These are phyloP conservation scores for Emergomyces pasteurianus DNA, from an alignment of 2,329 filamentous ascomycete genomes.

Conservation along the genomic window DNA sequence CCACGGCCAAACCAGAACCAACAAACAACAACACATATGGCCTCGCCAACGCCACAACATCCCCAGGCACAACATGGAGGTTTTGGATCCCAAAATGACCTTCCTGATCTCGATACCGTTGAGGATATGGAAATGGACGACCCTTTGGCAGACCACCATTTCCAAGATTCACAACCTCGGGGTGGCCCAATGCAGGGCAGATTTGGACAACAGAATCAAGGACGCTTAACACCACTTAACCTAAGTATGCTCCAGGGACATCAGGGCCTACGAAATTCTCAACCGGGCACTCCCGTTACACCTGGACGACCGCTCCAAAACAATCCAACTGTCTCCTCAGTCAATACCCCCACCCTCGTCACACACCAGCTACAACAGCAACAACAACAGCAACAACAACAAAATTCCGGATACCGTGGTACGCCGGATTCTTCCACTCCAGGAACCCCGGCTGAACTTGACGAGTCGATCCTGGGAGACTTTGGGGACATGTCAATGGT, in stretches of 20 bases:
- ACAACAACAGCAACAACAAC: conserved; percentile 39
- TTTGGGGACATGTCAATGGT: conserved; percentile 46
- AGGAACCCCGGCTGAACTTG: conserved; percentile 60
- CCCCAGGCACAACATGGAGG: conserved; percentile 11
- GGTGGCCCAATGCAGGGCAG: conserved; percentile 55
- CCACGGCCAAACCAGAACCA: conserved; percentile 17
- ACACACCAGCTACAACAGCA: conserved; percentile 54
- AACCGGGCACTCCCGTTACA: conserved; percentile 72
- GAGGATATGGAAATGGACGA: conserved; percentile 84
- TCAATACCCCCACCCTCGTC: conserved; percentile 85
- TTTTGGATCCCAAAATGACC: conserved; percentile 17
- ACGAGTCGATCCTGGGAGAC: conserved; percentile 57
- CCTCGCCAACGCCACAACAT: conserved; percentile 9
- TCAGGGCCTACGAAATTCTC: conserved; percentile 71
- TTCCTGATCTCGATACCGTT: conserved; percentile 28
- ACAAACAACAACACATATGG: conserved; percentile 9
- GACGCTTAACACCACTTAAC: conserved; percentile 58
- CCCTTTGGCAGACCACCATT: conserved; percentile 44
- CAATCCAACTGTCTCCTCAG: conserved; percentile 92
- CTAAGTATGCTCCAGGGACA: conserved; percentile 64
- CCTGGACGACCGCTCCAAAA: conserved; percentile 60
- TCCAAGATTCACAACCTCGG: conserved; percentile 51
- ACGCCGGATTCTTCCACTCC: conserved; percentile 57
- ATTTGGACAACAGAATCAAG: conserved; percentile 44
- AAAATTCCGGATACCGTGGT: conserved; percentile 41